Evolutionary conservation across 2,329 filamentous ascomycete species (phyloP).

Genomic region (Fusarium setosum): DNA sequence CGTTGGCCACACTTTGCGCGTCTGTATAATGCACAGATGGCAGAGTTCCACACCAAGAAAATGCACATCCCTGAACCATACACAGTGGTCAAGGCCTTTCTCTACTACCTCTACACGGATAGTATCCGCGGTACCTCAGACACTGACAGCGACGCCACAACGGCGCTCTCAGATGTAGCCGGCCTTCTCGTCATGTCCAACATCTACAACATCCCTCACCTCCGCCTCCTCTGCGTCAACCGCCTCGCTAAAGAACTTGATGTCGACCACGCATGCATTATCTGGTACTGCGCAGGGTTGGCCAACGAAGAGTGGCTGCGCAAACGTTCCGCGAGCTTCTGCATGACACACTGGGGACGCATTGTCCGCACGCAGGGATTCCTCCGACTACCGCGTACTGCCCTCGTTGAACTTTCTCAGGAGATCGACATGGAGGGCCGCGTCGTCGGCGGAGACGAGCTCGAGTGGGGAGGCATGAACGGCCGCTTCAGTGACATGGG

Average conservation of each 20-base stretch:
- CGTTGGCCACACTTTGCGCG: slow-evolving; percentile 97
- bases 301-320: slow-evolving; percentile 95
- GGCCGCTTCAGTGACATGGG: slow-evolving; percentile 57
- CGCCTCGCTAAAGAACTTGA: slow-evolving; percentile 91
- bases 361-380: slow-evolving; percentile 92
- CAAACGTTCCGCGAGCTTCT: slow-evolving; percentile 87
- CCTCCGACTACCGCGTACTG: slow-evolving; percentile 79
- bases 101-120: slow-evolving; percentile 97
- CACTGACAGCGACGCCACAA: slow-evolving; percentile 76
- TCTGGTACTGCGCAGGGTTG: slow-evolving; percentile 93
- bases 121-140: slow-evolving; percentile 73
- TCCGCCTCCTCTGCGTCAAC: slow-evolving; percentile 91
- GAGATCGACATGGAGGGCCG: slow-evolving; percentile 95
- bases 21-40: slow-evolving; percentile 93
- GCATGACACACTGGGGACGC: slow-evolving; percentile 93
- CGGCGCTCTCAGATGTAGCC: slow-evolving; percentile 85
- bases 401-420: slow-evolving; percentile 90
- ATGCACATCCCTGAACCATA: slow-evolving; percentile 99
- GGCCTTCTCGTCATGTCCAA: slow-evolving; percentile 97
- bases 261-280: slow-evolving; percentile 92
- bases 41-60: slow-evolving; percentile 94
- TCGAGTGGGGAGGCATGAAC: slow-evolving; percentile 66
- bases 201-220: slow-evolving; percentile 95
- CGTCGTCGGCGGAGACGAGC: slow-evolving; percentile 87
- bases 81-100: slow-evolving; percentile 90